These are phyloP conservation scores for Spergularia marina DNA, from an alignment of 148 eudicot genomes.

Conservation along the genomic window DNA sequence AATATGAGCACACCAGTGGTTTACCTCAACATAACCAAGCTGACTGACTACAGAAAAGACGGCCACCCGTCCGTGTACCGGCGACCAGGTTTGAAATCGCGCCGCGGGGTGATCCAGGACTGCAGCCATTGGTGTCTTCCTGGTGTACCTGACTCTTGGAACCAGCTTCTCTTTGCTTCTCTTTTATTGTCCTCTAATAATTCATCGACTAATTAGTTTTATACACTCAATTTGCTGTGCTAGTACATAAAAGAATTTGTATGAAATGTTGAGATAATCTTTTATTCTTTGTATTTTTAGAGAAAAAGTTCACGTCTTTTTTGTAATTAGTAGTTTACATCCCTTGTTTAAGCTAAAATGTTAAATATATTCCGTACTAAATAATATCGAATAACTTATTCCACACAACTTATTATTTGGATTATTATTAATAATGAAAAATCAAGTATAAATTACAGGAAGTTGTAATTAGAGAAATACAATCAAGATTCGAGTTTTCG, in stretches of 20 bases:
- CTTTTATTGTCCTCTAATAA: constrained; percentile 26
- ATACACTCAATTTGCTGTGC: not conserved
- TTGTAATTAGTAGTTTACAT: too few species aligned
- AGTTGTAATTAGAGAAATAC: too few species aligned
- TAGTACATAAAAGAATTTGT: not conserved
- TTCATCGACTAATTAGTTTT: not conserved
- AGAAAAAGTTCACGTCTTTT: too few species aligned
- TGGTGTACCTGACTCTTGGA: constrained; percentile 83
- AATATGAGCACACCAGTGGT: constrained; percentile 47
- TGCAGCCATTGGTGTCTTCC: constrained; percentile 90
- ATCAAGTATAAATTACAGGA: too few species aligned
- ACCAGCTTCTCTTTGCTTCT: constrained; percentile 56
- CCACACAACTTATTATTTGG: too few species aligned
- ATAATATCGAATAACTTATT: too few species aligned
- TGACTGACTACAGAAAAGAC: constrained; percentile 68
- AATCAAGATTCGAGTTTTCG: constrained; percentile 3
- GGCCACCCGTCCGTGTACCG: constrained; percentile 66
- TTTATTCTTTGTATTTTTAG: not conserved
- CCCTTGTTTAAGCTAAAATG: too few species aligned
- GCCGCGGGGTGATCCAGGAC: constrained; percentile 38
- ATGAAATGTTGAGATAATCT: constrained; percentile 29
- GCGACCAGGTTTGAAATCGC: constrained; percentile 13
- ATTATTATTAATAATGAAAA: too few species aligned
- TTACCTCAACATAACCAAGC: constrained; percentile 51
- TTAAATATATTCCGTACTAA: too few species aligned